phyloP scores from a whole-genome alignment of 2,329 filamentous ascomycete species.

The Fusarium sp. region DNA sequence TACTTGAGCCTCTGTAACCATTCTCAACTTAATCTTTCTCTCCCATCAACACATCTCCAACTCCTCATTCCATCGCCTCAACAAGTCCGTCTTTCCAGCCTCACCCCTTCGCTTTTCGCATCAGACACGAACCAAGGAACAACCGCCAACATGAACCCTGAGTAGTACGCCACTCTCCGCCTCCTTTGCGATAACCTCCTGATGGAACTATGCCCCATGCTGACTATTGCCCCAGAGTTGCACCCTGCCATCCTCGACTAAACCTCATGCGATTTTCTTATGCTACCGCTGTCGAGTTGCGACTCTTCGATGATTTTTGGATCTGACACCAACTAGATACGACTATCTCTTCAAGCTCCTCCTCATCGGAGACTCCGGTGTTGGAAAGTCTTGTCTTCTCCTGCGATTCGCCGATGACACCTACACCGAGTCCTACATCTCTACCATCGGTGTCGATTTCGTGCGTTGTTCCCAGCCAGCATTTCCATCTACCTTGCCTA shows the following conservation, averaged over 20 bases:
- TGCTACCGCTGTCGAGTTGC: slow-evolving; percentile 6
- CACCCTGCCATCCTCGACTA: slow-evolving; percentile 10
- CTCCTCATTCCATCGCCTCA: slow-evolving; percentile 31
- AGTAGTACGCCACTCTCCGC: slow-evolving; percentile 75
- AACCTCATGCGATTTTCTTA: neutral
- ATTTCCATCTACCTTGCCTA: neutral
- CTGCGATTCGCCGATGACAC: slow-evolving; percentile 98
- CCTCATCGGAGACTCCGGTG: slow-evolving; percentile 99
- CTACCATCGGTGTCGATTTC: slow-evolving; percentile 99
- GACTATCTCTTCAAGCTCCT: slow-evolving; percentile 99
- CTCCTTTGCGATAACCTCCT: slow-evolving; percentile 47
- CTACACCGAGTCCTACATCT: slow-evolving; percentile 99
- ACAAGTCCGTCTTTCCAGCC: slow-evolving; percentile 3
- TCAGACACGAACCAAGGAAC: slow-evolving; percentile 22
- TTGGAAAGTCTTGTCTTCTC: slow-evolving; percentile 99
- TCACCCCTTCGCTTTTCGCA: slow-evolving; percentile 1
- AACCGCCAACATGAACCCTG: slow-evolving; percentile 81
- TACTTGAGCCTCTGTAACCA: slow-evolving; percentile 44
- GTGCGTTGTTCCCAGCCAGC: slow-evolving; percentile 65
- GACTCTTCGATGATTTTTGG: slow-evolving; percentile 22
- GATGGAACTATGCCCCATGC: slow-evolving; percentile 33
- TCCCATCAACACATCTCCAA: slow-evolving; percentile 45
- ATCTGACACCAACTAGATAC: slow-evolving; percentile 74
- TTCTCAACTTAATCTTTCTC: slow-evolving; percentile 40
- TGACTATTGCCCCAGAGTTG: slow-evolving; percentile 44